Evolutionary conservation across 371 early-diverging fungal species (phyloP), one percentile per base, ranked within the genome.

Genomic region (Lichtheimia corymbifera): DNA sequence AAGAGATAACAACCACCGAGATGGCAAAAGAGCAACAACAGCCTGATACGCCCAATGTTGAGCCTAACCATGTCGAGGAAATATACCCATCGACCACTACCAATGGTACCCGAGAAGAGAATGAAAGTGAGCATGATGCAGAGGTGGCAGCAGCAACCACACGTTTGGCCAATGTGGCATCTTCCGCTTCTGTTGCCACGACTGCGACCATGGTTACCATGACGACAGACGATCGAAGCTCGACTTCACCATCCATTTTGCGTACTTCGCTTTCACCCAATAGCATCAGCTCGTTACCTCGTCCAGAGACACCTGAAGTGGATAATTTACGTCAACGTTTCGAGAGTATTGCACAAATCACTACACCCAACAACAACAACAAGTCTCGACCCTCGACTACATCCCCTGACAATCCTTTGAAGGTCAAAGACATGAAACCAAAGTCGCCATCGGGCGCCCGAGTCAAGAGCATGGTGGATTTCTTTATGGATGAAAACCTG

Each of bases 401-500:
- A 62, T 15, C 67, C 67, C 68, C 69, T 14, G 67, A 72, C 52
- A 50, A 67, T 45, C 55, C 56, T 15, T 45, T 64, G 7, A 66
- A 70, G 30, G 66, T 76, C 42, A 76, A 76, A 50, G 77, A 76
- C 4, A 55, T 73, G 63, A 71, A 68, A 40, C 73, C 77, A 3
- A 76, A 66, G 54, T 65, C 62, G 12, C 77, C 77, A 7, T 67
- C 62, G 20, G 77, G 77, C 9, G 14, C 67, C 9, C 67, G 67
- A 41, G 77, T 76, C 12, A 76, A 76, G 55, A 76, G 70, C 50
- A 76, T 76, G 77, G 77, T 76, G 2, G 66, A 68, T 1, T 71
- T 76, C 50, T 76, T 76, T 53, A 76, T 76, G 77, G 77, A 76
- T 56, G 77, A 76, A 53, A 76, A 73, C 47, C 50, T 76, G 49